Evolutionary conservation across 805 yeast genomes (phyloP).

Genomic region (Blastobotrys americana): DNA sequence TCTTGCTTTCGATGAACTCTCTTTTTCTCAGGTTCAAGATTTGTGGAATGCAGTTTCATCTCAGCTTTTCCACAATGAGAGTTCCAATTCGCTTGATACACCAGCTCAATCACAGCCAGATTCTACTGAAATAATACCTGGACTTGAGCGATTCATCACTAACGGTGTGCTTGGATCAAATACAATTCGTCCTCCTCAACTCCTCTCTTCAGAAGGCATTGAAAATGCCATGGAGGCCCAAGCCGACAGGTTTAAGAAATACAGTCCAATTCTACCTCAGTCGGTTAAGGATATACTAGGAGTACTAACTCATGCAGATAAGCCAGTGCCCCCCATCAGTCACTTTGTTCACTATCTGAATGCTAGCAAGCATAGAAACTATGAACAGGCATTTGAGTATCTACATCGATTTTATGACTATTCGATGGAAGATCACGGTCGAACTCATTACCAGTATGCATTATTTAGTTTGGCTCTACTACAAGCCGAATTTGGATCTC

Average conservation of each 20-base stretch:
- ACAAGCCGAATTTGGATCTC: conserved; percentile 61
- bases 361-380: conserved; percentile 50
- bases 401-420: conserved; percentile 63
- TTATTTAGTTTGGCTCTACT: conserved; percentile 62
- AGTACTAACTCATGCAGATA: conserved; percentile 31
- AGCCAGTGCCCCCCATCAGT: conserved; percentile 37
- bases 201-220: conserved; percentile 13
- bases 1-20: conserved; percentile 32
- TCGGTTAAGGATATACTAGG: conserved; percentile 32
- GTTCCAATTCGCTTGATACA: too few species aligned
- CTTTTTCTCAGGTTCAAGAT: conserved; percentile 37
- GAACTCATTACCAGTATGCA: conserved; percentile 68
- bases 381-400: conserved; percentile 45
- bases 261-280: conserved; percentile 40
- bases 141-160: not conserved
- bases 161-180: not conserved
- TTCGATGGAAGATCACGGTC: conserved; percentile 59
- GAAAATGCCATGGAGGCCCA: conserved; percentile 42
- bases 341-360: conserved; percentile 58
- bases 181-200: not conserved
- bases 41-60: conserved; percentile 36
- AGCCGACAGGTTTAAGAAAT: conserved; percentile 40
- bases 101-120: not conserved
- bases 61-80: not conserved
- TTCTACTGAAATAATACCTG: not conserved